These are phyloP conservation scores for Dactylellina leptospora DNA, from an alignment of 2,329 filamentous ascomycete genomes.

Conservation along the genomic window DNA sequence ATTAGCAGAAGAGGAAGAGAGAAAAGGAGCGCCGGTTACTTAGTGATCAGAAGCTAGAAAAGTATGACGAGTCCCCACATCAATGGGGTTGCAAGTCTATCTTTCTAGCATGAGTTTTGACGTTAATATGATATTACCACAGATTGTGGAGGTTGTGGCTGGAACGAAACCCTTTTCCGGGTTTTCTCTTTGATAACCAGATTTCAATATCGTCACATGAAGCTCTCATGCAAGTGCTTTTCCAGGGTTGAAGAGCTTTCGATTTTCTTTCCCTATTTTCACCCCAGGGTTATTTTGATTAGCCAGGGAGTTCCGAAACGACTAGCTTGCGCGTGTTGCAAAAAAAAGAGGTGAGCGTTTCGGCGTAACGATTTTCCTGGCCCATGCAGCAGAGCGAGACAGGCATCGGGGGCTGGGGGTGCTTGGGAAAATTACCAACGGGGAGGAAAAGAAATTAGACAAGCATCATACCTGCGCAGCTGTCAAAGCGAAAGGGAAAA, in stretches of 20 bases:
- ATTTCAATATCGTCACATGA: constrained; percentile 32
- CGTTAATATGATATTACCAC: constrained; percentile 44
- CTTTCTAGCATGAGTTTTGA: too few relatives aligned
- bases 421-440: constrained; percentile 19
- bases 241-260: constrained; percentile 17
- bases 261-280: too few relatives aligned
- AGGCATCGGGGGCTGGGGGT: constrained; percentile 17
- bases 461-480: not conserved
- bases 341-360: constrained; percentile 14
- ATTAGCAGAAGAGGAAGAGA: constrained; percentile 13
- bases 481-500: constrained; percentile 28
- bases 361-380: constrained; percentile 53
- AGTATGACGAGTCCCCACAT: too few relatives aligned
- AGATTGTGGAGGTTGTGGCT: constrained; percentile 32
- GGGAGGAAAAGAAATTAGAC: constrained; percentile 23
- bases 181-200: too few relatives aligned
- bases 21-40: too few relatives aligned
- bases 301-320: constrained; percentile 48
- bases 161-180: too few relatives aligned
- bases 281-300: constrained; percentile 38
- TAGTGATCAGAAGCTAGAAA: too few relatives aligned
- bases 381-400: too few relatives aligned
- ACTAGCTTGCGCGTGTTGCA: constrained; percentile 8
- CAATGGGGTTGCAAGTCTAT: too few relatives aligned
- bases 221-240: constrained; percentile 34